phyloP scores from a whole-genome alignment of 2,329 filamentous ascomycete species.

The Sclerotinia spermophila region DNA sequence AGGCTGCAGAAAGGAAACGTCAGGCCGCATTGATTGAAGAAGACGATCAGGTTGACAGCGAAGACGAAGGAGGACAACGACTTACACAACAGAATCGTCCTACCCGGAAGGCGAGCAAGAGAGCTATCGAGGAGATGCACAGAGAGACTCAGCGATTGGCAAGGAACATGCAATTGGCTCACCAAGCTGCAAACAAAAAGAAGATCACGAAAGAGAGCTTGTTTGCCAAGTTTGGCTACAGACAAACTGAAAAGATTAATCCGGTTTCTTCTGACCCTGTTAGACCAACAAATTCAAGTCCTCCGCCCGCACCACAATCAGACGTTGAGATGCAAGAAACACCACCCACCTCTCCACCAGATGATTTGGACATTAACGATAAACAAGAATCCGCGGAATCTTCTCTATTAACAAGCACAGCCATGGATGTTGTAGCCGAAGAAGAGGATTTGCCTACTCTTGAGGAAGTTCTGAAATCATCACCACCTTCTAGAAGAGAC shows the following conservation, averaged over 20 bases:
- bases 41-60: slow-evolving; percentile 52
- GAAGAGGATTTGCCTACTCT: slow-evolving; percentile 25
- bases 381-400: slow-evolving; percentile 26
- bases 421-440: neutral
- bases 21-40: slow-evolving; percentile 50
- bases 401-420: slow-evolving; percentile 5
- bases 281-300: slow-evolving; percentile 53
- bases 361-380: slow-evolving; percentile 25
- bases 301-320: slow-evolving; percentile 42
- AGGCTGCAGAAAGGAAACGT: slow-evolving; percentile 41
- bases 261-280: slow-evolving; percentile 36
- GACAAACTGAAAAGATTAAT: slow-evolving; percentile 39
- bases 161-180: slow-evolving; percentile 84
- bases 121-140: slow-evolving; percentile 90
- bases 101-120: slow-evolving; percentile 85
- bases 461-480: slow-evolving; percentile 25
- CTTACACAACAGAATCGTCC: slow-evolving; percentile 69
- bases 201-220: slow-evolving; percentile 81
- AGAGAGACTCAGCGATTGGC: slow-evolving; percentile 89
- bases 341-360: slow-evolving; percentile 65
- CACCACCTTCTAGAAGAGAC: slow-evolving; percentile 38
- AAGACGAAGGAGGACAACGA: slow-evolving; percentile 59
- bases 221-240: slow-evolving; percentile 80
- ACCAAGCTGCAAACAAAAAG: slow-evolving; percentile 87
- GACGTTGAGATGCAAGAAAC: slow-evolving; percentile 57